These are phyloP conservation scores for Alternaria angustiovoidea DNA, from an alignment of 2,329 filamentous ascomycete genomes.

Conservation along the genomic window DNA sequence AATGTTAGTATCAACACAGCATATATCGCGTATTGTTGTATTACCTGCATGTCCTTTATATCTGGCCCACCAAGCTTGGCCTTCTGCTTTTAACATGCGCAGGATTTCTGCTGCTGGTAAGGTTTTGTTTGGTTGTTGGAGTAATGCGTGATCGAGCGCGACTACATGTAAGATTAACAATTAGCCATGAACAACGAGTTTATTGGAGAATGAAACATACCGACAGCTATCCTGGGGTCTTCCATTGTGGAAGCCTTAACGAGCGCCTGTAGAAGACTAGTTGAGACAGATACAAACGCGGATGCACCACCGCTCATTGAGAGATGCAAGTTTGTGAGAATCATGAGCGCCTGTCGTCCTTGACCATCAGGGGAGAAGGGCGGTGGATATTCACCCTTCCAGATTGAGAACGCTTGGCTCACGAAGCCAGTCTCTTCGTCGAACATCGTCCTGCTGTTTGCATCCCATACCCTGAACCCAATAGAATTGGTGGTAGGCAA, in stretches of 20 bases:
- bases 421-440: slow-evolving; percentile 12
- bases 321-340: slow-evolving; percentile 7
- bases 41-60: slow-evolving; percentile 15
- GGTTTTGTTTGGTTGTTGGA: background rate
- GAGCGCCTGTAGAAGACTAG: slow-evolving; percentile 11
- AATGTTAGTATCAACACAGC: too few relatives aligned
- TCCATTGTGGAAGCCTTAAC: slow-evolving; percentile 14
- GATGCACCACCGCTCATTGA: slow-evolving; percentile 11
- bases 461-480: slow-evolving; percentile 2
- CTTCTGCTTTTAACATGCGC: background rate
- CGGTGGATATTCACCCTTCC: too few relatives aligned
- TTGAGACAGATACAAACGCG: slow-evolving; percentile 10
- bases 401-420: background rate
- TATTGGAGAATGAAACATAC: background rate
- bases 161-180: background rate
- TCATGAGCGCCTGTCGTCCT: background rate
- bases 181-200: background rate
- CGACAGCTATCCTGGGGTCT: slow-evolving; percentile 2
- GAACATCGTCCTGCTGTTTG: too few relatives aligned
- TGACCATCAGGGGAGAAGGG: slow-evolving; percentile 14
- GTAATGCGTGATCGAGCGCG: background rate
- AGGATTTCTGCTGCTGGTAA: background rate
- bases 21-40: too few relatives aligned
- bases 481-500: background rate
- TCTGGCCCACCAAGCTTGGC: background rate